These are phyloP conservation scores for Ceratocystis cubensis DNA, from an alignment of 2,329 filamentous ascomycete genomes.

Conservation along the genomic window DNA sequence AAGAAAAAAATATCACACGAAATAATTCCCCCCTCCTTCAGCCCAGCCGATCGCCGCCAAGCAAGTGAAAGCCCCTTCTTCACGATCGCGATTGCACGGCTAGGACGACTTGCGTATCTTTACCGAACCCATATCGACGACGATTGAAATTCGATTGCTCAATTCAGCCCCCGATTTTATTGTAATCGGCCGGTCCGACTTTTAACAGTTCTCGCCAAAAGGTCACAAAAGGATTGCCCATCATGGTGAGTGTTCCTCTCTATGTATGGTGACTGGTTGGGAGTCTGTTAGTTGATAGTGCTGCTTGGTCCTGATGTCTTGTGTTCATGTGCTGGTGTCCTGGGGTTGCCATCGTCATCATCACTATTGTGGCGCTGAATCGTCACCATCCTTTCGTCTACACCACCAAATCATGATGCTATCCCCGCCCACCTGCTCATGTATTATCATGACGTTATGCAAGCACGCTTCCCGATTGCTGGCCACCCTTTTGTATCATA, in stretches of 20 bases:
- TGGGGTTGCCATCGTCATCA: neutral
- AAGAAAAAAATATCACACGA: conserved; percentile 19
- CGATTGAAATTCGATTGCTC: conserved; percentile 12
- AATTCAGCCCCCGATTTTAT: neutral
- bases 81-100: conserved; percentile 16
- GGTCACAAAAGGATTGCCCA: conserved; percentile 25
- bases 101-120: conserved; percentile 7
- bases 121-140: conserved; percentile 2
- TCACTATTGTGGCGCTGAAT: neutral
- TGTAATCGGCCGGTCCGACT: conserved; percentile 15
- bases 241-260: conserved; percentile 24
- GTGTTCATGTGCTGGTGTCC: neutral
- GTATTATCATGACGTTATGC: no score
- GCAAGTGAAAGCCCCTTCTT: conserved; percentile 19
- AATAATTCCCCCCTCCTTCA: conserved; percentile 15
- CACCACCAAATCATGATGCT: neutral
- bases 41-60: conserved; percentile 10
- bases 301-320: neutral
- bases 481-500: no score
- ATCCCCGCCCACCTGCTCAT: neutral
- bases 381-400: neutral
- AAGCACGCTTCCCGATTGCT: no score
- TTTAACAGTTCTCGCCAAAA: conserved; percentile 9
- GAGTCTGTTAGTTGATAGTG: neutral
- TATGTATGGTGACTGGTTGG: neutral